phyloP scores from a whole-genome alignment of 129 eudicot species.

The Chrysanthemum makinoi region DNA sequence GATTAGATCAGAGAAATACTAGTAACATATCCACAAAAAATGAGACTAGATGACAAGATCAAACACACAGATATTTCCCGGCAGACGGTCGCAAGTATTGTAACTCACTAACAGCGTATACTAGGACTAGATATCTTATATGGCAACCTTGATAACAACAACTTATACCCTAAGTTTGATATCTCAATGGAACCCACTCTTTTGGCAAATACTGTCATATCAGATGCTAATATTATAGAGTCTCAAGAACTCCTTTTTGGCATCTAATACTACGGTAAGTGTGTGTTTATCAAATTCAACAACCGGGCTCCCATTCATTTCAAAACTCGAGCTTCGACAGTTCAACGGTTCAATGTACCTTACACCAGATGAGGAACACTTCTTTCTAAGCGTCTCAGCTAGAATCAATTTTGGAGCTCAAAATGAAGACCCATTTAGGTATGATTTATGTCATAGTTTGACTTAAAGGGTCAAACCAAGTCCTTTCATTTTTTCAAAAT shows the following conservation, averaged over 20 bases:
- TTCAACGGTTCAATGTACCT: conserved; percentile 72
- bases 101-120: conserved; percentile 55
- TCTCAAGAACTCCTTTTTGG: conserved; percentile 62
- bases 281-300: conserved; percentile 82
- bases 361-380: conserved; percentile 59
- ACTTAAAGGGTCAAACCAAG: not conserved
- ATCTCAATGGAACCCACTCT: conserved; percentile 79
- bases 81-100: conserved; percentile 70
- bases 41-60: conserved; percentile 54
- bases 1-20: conserved; percentile 36
- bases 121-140: conserved; percentile 71
- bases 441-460: conserved; percentile 8
- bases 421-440: conserved; percentile 68
- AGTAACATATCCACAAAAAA: conserved; percentile 45
- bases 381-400: conserved; percentile 65
- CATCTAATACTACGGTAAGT: conserved; percentile 61
- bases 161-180: conserved; percentile 80
- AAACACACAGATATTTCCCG: conserved; percentile 61
- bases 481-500: not conserved
- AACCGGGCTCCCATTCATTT: conserved; percentile 76
- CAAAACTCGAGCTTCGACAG: conserved; percentile 84
- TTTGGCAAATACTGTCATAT: conserved; percentile 79
- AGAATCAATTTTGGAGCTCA: conserved; percentile 80
- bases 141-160: conserved; percentile 66
- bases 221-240: conserved; percentile 58